Base-by-base conservation (phyloP, 2,329 filamentous ascomycete genomes). In the Arthroderma sp. region DNA sequence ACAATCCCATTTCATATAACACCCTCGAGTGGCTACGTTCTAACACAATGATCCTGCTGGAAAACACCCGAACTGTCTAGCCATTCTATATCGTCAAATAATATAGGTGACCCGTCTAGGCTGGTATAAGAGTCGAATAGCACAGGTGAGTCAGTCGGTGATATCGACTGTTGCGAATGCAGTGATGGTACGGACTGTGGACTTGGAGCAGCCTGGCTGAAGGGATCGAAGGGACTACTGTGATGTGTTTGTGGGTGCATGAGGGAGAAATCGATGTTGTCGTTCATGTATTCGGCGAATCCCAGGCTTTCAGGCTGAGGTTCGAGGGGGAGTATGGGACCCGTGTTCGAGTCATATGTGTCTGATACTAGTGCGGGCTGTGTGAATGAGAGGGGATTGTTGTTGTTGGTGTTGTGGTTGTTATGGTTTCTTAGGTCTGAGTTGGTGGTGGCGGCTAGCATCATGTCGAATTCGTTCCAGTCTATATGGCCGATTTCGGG, bases 401-500 rank as follows among this genome's bases (percentile, higher is more conserved):
- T 42, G 40, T 2, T 32, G 40, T 6, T 30, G 28, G 9, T 41
- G 30, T 6, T 30, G 29, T 10, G 27, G 40, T 5, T 41, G 40
- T 22, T 42, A 22, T 22, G 40, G 9, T 36, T 31, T 29, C 40
- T 36, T 36, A 33, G 40, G 29, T 43, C 40, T 3, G 33, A 36
- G 40, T 33, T 34, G 32, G 31, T 33, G 50, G 61, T 59, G 7
- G 52, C 53, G 39, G 58, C 58, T 45, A 64, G 47, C 48, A 63
- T 50, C 37, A 50, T 46, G 51, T 64, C 61, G 42, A 65, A 65
- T 11, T 62, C 60, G 55, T 64, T 64, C 61, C 61, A 65, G 33
- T 53, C 46, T 31, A 53, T 46, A 9, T 41, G 8, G 44, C 36
- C 9, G 22, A n/a, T 1, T 6, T 37, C 15, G 38, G 38, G 15